A percentile compares a stretch with the other conserved stretches of the same genome.
phyloP scores from a whole-genome alignment of 768 basidiomycete species.

The Wakefieldia striispora region DNA sequence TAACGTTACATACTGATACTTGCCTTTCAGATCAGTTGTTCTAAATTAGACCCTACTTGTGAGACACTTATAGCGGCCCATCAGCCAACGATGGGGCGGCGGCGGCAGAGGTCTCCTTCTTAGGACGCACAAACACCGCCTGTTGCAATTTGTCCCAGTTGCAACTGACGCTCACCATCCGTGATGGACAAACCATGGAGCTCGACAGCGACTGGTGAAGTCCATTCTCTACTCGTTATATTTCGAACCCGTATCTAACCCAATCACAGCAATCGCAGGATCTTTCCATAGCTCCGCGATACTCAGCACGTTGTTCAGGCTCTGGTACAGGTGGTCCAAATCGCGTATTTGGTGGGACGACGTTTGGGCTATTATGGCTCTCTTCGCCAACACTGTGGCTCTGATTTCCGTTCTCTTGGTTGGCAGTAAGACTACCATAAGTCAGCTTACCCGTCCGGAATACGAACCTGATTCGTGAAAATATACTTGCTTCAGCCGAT shows the following conservation, averaged over 20 bases:
- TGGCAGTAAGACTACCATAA: neutral
- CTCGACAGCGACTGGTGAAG: constrained; percentile 1
- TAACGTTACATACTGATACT: too few relatives aligned
- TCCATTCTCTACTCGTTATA: neutral
- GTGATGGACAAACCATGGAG: neutral
- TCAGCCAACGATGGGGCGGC: too few relatives aligned
- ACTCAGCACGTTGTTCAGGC: constrained; percentile 12
- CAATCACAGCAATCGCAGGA: neutral
- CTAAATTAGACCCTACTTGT: too few relatives aligned
- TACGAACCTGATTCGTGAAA: neutral
- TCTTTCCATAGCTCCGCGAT: constrained; percentile 8
- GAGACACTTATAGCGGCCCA: too few relatives aligned
- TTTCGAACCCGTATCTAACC: neutral
- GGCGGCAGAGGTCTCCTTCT: too few relatives aligned
- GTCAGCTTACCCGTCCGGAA: neutral
- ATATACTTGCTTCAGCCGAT: neutral
- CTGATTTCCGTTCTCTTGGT: neutral
- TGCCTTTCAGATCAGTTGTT: too few relatives aligned
- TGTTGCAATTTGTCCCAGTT: neutral
- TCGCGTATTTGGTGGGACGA: constrained; percentile 21
- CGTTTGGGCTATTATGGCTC: constrained; percentile 10
- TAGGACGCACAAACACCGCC: neutral
- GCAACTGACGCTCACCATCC: neutral
- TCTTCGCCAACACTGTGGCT: neutral
- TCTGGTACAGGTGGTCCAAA: constrained; percentile 12